Conservation (phyloP, 2,329 filamentous ascomycete genomes). For the Fusarium subglutinans region DNA sequence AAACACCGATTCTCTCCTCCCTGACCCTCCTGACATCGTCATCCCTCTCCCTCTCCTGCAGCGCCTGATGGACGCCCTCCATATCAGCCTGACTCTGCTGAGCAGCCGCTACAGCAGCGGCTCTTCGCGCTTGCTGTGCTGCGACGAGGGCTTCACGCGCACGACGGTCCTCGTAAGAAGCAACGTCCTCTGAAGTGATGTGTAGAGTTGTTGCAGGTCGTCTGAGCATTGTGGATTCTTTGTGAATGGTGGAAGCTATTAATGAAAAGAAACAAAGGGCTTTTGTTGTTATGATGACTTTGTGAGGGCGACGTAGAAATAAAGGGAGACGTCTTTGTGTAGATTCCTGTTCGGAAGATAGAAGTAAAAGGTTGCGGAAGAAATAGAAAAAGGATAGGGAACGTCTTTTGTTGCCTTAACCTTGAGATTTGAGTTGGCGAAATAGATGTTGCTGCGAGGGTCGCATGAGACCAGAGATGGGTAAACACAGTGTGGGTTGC, state of each 20-base stretch:
- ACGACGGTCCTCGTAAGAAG: slow-evolving; percentile 73
- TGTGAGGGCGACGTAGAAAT: neutral
- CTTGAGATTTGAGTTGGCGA: neutral
- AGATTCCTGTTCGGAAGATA: neutral
- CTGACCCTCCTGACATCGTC: slow-evolving; percentile 44
- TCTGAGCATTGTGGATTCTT: slow-evolving; percentile 63
- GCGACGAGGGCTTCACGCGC: slow-evolving; percentile 52
- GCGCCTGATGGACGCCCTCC: slow-evolving; percentile 43
- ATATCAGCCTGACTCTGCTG: slow-evolving; percentile 36
- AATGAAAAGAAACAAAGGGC: slow-evolving; percentile 5
- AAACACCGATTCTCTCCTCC: slow-evolving; percentile 53
- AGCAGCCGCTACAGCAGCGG: slow-evolving; percentile 36
- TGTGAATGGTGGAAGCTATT: neutral
- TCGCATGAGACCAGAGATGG: neutral
- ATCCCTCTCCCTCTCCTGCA: slow-evolving; percentile 41
- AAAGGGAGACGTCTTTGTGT: neutral
- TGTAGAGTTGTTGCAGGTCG: slow-evolving; percentile 73
- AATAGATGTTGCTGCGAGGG: neutral
- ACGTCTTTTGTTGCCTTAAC: neutral
- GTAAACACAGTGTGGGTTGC: slow-evolving; percentile 18
- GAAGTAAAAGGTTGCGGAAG: neutral
- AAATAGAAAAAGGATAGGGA: neutral
- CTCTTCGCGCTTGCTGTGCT: slow-evolving; percentile 45
- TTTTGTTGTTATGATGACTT: neutral
- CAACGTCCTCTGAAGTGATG: slow-evolving; percentile 75